Evolutionary conservation across 441 rosid species (phyloP).

Genomic region (Euphorbia celastroides): DNA sequence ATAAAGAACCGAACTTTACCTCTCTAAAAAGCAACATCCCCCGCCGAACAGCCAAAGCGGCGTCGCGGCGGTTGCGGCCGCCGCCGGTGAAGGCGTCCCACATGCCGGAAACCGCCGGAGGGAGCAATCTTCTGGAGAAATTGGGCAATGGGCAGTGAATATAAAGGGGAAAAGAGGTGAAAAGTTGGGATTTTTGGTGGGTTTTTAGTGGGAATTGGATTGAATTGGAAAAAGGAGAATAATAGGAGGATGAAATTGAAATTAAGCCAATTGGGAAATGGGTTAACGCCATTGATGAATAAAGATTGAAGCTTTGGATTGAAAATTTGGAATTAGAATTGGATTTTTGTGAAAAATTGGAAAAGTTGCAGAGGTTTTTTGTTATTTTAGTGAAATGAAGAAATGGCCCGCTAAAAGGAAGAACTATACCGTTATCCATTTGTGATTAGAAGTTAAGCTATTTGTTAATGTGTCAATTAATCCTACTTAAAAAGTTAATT

Average conservation of each 20-base stretch:
- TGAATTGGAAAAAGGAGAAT: slow-evolving; percentile 11
- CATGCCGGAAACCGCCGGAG: slow-evolving; percentile 68
- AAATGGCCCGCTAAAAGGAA: too few species aligned
- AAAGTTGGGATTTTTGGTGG: slow-evolving; percentile 11
- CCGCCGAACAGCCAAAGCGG: slow-evolving; percentile 48
- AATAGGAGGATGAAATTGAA: slow-evolving; percentile 13
- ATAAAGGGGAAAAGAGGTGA: slow-evolving; percentile 23
- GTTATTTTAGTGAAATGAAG: too few species aligned
- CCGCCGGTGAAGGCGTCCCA: slow-evolving; percentile 86
- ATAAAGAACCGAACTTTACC: slow-evolving; percentile 28
- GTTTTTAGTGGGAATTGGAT: slow-evolving; percentile 14
- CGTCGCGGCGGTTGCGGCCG: slow-evolving; percentile 53
- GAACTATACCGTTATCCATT: too few species aligned
- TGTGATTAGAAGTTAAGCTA: too few species aligned
- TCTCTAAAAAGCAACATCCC: slow-evolving; percentile 82
- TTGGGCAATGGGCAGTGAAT: slow-evolving; percentile 27
- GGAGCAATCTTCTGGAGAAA: slow-evolving; percentile 55
- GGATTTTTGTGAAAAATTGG: neutral
- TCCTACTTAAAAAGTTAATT: too few species aligned
- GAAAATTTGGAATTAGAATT: neutral
- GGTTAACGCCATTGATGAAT: slow-evolving; percentile 40
- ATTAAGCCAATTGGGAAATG: slow-evolving; percentile 30
- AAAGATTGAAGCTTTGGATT: neutral
- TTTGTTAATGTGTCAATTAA: too few species aligned
- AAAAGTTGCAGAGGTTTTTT: neutral